Evolutionary conservation across 148 eudicot species (phyloP).

Genomic region (Talinum fruticosum): DNA sequence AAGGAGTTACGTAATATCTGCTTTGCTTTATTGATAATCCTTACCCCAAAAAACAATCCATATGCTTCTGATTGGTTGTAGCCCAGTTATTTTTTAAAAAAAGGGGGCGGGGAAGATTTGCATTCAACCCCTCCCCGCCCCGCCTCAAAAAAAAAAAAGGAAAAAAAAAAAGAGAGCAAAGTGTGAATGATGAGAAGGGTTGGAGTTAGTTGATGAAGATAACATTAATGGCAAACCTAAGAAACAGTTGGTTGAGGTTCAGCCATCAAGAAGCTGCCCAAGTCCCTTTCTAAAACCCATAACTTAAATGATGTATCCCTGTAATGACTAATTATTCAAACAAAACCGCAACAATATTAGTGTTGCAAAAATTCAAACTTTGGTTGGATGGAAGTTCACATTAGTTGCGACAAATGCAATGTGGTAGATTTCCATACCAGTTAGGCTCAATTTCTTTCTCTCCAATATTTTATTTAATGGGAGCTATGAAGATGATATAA

Average conservation of each 20-base stretch:
- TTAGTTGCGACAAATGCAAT: background rate
- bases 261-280: constrained; percentile 5
- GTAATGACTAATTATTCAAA: background rate
- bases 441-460: background rate
- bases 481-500: no score
- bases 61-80: no score
- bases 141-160: background rate
- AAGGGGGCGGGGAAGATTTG: no score
- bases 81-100: no score
- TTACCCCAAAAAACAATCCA: no score
- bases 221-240: constrained; percentile 8
- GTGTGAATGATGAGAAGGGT: background rate
- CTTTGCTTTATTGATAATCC: no score
- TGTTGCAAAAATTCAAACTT: no score
- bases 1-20: no score
- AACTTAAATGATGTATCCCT: background rate
- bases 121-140: background rate
- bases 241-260: background rate
- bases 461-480: no score
- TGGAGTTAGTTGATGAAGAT: constrained; percentile 1
- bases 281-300: background rate
- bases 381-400: background rate
- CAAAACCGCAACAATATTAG: background rate
- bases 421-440: background rate
- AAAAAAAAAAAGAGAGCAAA: no score